A percentile compares a stretch with the other conserved stretches of the same genome.
These are phyloP conservation scores for Sporothrix phasma DNA, from an alignment of 2,329 filamentous ascomycete genomes.

Conservation along the genomic window DNA sequence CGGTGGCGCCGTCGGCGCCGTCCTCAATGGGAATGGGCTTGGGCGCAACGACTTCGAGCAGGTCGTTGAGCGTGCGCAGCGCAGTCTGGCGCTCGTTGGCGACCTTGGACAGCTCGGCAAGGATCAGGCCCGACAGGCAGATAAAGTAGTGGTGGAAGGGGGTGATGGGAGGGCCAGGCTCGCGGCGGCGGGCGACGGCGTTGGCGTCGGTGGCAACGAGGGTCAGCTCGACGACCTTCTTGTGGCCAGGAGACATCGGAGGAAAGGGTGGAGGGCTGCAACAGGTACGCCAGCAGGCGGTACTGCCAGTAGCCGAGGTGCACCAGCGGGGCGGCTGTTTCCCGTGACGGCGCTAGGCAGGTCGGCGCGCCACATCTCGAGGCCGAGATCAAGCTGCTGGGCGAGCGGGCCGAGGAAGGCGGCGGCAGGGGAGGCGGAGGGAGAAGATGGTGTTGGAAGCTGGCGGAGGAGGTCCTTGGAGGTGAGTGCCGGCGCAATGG, in stretches of 20 bases:
- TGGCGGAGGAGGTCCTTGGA: not conserved
- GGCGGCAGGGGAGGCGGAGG: slow-evolving; percentile 33
- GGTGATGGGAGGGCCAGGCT: slow-evolving; percentile 43
- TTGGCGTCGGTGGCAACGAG: slow-evolving; percentile 29
- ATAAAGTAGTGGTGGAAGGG: slow-evolving; percentile 60
- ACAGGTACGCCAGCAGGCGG: slow-evolving; percentile 52
- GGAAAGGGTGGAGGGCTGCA: slow-evolving; percentile 45
- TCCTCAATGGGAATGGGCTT: slow-evolving; percentile 20
- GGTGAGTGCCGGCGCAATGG: slow-evolving; percentile 26
- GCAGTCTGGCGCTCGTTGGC: slow-evolving; percentile 45
- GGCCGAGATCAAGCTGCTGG: slow-evolving; percentile 43
- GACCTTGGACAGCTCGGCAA: slow-evolving; percentile 48
- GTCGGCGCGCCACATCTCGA: slow-evolving; percentile 57
- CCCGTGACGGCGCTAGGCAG: slow-evolving; percentile 49
- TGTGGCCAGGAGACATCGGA: slow-evolving; percentile 50
- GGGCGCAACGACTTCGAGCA: slow-evolving; percentile 43
- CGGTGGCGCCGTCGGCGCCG: slow-evolving; percentile 23
- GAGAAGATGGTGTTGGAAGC: not conserved
- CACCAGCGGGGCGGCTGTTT: slow-evolving; percentile 43
- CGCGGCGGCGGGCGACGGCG: not conserved
- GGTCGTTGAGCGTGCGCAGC: slow-evolving; percentile 42
- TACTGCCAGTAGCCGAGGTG: slow-evolving; percentile 63
- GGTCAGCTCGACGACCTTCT: slow-evolving; percentile 49
- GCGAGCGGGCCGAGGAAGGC: slow-evolving; percentile 30
- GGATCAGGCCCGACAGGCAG: slow-evolving; percentile 31